A percentile compares a stretch with the other conserved stretches of the same genome.
These are phyloP conservation scores for Schizochytrium sp. DNA, from an alignment of 108 stramenopile genomes.

Conservation along the genomic window DNA sequence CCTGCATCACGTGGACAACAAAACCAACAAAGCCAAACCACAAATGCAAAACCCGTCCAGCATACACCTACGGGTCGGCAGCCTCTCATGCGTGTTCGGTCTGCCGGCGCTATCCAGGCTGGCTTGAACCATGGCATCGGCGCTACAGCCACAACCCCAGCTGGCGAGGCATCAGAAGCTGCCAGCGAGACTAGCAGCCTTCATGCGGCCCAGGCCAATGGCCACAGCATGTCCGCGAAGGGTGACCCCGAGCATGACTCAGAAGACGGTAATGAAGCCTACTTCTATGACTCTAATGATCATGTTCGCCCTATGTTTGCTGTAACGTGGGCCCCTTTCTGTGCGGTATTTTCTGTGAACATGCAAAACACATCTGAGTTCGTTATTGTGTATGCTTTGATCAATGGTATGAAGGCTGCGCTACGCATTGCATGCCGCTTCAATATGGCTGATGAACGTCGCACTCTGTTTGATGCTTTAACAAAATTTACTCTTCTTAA, in stretches of 20 bases:
- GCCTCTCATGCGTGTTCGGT: conserved; percentile 78
- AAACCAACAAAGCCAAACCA: background rate
- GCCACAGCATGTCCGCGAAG: background rate
- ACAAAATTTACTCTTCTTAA: conserved; percentile 85
- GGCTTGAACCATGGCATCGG: background rate
- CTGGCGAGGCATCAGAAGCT: background rate
- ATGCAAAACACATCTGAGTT: conserved; percentile 86
- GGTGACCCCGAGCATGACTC: background rate
- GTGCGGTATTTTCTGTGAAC: conserved; percentile 93
- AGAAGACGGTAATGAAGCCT: background rate
- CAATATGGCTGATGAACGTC: conserved; percentile 85
- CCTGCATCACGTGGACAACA: background rate
- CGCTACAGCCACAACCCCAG: background rate
- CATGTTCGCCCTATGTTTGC: conserved; percentile 96
- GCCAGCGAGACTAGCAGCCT: conserved; percentile 23
- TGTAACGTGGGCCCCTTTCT: conserved; percentile 95
- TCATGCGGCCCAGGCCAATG: background rate
- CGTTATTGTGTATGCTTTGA: conserved; percentile 84
- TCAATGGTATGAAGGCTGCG: conserved; percentile 86
- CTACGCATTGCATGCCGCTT: conserved; percentile 87
- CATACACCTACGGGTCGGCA: conserved; percentile 46
- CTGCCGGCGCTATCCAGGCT: conserved; percentile 65
- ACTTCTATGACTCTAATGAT: conserved; percentile 75
- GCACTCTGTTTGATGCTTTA: conserved; percentile 89
- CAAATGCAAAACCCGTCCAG: background rate